Percentiles rank a stretch among this genome's conserved stretches.
Conservation (phyloP, 73 alveolate genomes). For the Stentor roeselii region DNA sequence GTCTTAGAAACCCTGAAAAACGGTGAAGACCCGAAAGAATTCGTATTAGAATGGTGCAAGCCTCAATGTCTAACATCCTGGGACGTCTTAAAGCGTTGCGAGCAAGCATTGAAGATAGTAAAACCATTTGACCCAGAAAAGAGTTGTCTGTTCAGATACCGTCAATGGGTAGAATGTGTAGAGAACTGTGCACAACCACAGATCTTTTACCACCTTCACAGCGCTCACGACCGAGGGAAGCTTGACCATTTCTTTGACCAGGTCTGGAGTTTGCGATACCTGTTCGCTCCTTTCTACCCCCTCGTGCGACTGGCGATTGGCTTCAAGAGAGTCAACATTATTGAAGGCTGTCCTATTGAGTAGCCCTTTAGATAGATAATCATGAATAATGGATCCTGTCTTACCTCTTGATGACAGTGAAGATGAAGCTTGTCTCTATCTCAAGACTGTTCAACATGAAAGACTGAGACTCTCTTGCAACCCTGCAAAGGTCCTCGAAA, state of each 20-base stretch:
- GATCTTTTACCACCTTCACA: slow-evolving; percentile 11
- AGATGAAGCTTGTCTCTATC: background rate
- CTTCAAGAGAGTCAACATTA: slow-evolving; percentile 9
- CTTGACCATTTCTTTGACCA: slow-evolving; percentile 26
- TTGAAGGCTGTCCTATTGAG: slow-evolving; percentile 30
- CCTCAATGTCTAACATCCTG: slow-evolving; percentile 15
- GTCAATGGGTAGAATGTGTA: slow-evolving; percentile 31
- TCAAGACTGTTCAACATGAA: background rate
- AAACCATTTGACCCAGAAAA: slow-evolving; percentile 5
- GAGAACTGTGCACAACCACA: slow-evolving; percentile 32
- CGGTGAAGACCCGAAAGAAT: slow-evolving; percentile 32
- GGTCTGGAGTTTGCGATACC: slow-evolving; percentile 18
- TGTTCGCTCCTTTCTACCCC: slow-evolving; percentile 25
- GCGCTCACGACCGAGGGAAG: slow-evolving; percentile 9
- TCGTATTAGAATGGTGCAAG: slow-evolving; percentile 28
- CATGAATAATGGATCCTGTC: background rate
- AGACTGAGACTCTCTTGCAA: background rate
- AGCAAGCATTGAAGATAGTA: slow-evolving; percentile 25
- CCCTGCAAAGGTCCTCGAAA: background rate
- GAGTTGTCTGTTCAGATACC: slow-evolving; percentile 12
- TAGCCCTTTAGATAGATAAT: too few relatives aligned
- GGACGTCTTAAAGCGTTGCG: slow-evolving; percentile 5
- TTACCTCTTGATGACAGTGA: background rate
- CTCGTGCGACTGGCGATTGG: background rate
- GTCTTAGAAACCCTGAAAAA: slow-evolving; percentile 27